Conservation (phyloP, 2,329 filamentous ascomycete genomes). For the Botrytis elliptica region DNA sequence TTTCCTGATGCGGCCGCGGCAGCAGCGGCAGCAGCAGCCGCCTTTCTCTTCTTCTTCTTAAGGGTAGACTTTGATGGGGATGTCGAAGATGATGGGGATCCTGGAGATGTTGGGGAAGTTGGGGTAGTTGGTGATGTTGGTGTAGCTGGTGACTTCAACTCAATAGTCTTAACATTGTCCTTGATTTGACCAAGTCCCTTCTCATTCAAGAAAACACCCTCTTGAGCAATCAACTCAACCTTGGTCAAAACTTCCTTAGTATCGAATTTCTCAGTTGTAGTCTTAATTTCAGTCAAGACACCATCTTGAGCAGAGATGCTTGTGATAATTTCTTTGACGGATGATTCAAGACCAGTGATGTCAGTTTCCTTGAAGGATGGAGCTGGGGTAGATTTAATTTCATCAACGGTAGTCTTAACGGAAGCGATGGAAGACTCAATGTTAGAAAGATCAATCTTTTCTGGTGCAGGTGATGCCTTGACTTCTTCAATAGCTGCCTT, state of each 20-base stretch:
- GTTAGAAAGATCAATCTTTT: slow-evolving; percentile 26
- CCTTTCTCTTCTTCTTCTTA: slow-evolving; percentile 6
- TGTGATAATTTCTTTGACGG: slow-evolving; percentile 24
- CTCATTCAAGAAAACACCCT: slow-evolving; percentile 16
- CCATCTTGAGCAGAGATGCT: slow-evolving; percentile 17
- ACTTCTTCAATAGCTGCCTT: slow-evolving; percentile 24
- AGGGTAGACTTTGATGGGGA: slow-evolving; percentile 54
- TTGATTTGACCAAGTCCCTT: slow-evolving; percentile 20
- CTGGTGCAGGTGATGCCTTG: slow-evolving; percentile 21
- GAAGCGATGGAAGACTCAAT: slow-evolving; percentile 26
- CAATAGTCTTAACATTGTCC: slow-evolving; percentile 12
- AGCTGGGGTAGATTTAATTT: slow-evolving; percentile 21
- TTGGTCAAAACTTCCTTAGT: slow-evolving; percentile 23
- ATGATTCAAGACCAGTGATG: slow-evolving; percentile 25
- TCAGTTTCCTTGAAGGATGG: slow-evolving; percentile 25
- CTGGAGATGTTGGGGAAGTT: slow-evolving; percentile 40
- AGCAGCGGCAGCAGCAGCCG: background rate
- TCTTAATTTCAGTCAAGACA: slow-evolving; percentile 33
- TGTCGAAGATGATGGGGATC: slow-evolving; percentile 38
- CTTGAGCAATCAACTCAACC: slow-evolving; percentile 14
- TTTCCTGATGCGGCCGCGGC: background rate
- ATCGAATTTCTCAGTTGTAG: slow-evolving; percentile 25
- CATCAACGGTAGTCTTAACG: slow-evolving; percentile 25
- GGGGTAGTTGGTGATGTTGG: slow-evolving; percentile 44
- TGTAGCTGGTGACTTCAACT: slow-evolving; percentile 33